Conservation (phyloP, 2,329 filamentous ascomycete genomes). For the Cordyceps fumosorosea region DNA sequence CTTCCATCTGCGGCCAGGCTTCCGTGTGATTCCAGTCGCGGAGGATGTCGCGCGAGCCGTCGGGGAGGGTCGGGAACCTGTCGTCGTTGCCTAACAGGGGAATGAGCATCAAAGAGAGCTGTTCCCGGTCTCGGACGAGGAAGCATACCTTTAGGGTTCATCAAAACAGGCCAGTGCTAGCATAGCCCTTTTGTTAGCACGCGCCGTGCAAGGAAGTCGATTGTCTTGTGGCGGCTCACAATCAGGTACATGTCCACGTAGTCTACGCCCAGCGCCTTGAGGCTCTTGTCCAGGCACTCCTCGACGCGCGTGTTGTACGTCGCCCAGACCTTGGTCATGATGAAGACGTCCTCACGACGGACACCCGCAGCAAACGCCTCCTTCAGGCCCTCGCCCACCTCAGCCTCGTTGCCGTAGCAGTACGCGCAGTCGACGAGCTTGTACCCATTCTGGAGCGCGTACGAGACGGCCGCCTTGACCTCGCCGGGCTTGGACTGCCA, state of each 20-base stretch:
- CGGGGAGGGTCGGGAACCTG: constrained; percentile 65
- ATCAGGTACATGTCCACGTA: constrained; percentile 78
- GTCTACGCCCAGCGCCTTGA: constrained; percentile 67
- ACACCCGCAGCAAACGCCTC: constrained; percentile 64
- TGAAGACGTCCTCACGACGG: constrained; percentile 73
- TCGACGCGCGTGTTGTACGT: constrained; percentile 68
- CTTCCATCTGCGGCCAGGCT: constrained; percentile 73
- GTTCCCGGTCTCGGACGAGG: background rate
- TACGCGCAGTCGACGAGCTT: constrained; percentile 64
- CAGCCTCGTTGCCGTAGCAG: constrained; percentile 75
- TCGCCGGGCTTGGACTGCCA: constrained; percentile 57
- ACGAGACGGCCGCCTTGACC: constrained; percentile 50
- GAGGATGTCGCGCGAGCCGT: constrained; percentile 69
- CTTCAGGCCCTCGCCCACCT: constrained; percentile 72
- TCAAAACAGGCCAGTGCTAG: constrained; percentile 73
- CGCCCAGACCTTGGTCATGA: constrained; percentile 81
- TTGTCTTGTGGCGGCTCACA: constrained; percentile 22
- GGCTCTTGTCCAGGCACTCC: constrained; percentile 63
- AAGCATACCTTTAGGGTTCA: constrained; percentile 63
- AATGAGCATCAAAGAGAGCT: background rate
- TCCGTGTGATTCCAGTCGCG: constrained; percentile 62
- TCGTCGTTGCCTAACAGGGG: constrained; percentile 53
- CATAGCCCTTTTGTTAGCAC: background rate
- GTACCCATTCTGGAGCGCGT: constrained; percentile 52
- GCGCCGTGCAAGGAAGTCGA: background rate